Percentiles rank a stretch among this genome's conserved stretches.
Conservation (phyloP, 2,329 filamentous ascomycete species). For the Didymella segeticola region DNA sequence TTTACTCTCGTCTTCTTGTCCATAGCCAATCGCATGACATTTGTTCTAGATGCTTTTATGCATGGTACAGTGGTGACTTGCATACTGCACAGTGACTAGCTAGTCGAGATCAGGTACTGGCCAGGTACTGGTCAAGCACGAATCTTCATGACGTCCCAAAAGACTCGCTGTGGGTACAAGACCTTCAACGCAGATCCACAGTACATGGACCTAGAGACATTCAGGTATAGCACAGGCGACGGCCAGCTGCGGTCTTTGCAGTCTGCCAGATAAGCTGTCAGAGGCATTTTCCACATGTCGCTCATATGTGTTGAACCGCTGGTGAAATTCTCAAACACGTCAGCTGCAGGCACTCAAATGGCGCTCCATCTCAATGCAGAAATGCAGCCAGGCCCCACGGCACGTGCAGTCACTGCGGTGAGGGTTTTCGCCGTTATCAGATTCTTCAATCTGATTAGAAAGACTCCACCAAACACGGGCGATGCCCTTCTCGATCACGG, state of each 20-base stretch:
- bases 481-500: conserved; percentile 17
- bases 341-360: not conserved
- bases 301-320: not conserved
- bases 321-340: not conserved
- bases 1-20: conserved; percentile 31
- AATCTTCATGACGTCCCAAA: conserved; percentile 9
- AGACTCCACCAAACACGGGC: conserved; percentile 14
- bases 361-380: not conserved
- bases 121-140: conserved; percentile 1
- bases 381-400: too few species aligned
- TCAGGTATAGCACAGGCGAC: conserved; percentile 14
- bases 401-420: not conserved
- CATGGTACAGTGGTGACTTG: too few species aligned
- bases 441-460: conserved; percentile 18
- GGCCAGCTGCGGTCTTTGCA: conserved; percentile 14
- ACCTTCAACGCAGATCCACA: conserved; percentile 9
- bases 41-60: conserved; percentile 2
- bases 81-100: not conserved
- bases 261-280: conserved; percentile 16
- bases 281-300: conserved; percentile 16
- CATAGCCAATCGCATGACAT: conserved; percentile 25
- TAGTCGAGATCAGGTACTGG: not conserved
- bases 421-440: conserved; percentile 13
- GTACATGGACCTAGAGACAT: conserved; percentile 9
- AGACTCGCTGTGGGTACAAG: conserved; percentile 8